Conservation (phyloP, 75 land plant species). For the Pseudotsuga menziesii region DNA sequence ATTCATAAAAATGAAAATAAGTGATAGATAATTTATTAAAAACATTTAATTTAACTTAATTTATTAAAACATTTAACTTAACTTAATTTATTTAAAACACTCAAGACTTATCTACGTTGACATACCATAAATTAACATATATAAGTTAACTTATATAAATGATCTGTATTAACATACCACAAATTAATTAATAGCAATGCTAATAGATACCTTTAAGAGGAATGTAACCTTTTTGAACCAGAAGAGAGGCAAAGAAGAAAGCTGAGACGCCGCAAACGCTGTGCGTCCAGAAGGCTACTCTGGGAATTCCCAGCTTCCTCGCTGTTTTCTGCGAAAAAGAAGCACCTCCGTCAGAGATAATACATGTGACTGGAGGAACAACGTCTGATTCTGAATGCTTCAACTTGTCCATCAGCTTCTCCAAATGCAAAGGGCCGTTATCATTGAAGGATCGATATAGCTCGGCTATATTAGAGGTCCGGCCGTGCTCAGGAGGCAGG, state of each 20-base stretch:
- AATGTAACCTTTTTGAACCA: constrained; percentile 18
- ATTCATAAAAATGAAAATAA: too few relatives aligned
- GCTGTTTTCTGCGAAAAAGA: constrained; percentile 24
- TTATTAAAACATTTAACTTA: too few relatives aligned
- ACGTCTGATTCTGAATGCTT: constrained; percentile 4
- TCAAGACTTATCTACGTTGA: too few relatives aligned
- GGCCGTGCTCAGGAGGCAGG: constrained; percentile 12
- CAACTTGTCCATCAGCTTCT: constrained; percentile 11
- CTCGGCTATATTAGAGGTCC: constrained; percentile 22
- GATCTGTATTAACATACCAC: too few relatives aligned
- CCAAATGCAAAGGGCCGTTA: constrained; percentile 18
- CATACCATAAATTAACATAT: too few relatives aligned
- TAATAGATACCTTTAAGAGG: constrained; percentile 47
- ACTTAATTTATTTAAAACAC: too few relatives aligned
- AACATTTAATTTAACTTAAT: too few relatives aligned
- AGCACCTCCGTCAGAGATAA: constrained; percentile 31
- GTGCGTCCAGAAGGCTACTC: constrained; percentile 20
- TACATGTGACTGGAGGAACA: constrained; percentile 23
- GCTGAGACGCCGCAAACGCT: constrained; percentile 26
- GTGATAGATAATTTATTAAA: too few relatives aligned
- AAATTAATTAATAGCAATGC: too few relatives aligned
- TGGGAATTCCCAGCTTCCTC: constrained; percentile 26
- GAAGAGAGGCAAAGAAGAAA: constrained; percentile 7
- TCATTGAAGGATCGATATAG: constrained; percentile 17
- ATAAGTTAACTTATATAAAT: too few relatives aligned